Base-by-base conservation (phyloP, 1,284 basidiomycete species). In the Phellopilus nigrolimitatus region DNA sequence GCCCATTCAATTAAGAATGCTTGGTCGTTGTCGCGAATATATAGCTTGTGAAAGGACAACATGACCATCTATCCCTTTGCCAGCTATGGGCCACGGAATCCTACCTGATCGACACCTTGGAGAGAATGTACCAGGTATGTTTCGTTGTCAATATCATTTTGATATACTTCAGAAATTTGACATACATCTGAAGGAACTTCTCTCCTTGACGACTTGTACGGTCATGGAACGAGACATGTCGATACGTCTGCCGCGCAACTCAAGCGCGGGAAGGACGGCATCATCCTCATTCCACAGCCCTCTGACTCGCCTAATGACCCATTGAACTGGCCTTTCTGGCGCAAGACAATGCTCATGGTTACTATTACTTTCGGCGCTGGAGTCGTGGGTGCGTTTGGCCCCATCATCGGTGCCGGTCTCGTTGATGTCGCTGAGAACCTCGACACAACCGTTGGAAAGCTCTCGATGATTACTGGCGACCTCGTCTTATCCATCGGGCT, bases 241-340 rank as follows among this genome's bases (percentile, higher is more conserved):
- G 39, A 49, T 15, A 28, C 46, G 19, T 40, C 33, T 3, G 41
- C 28, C 10, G 25, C 50, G 2, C 19, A 50, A 33, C 30, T 58
- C 13, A 58, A 56, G 39, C 57, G 57, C 15, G 46, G 33, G n/a
- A 58, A 56, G 36, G 37, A 54, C 15, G 57, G 57, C 31, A 56
- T 58, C 37, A 56, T 59, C 17, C 58, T 61, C 24, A 54, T 61
- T 33, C 59, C 59, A 13, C 58, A 59, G 45, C 59, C 58, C 21
- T 56, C 54, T 9, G 56, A 57, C 27, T 58, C 59, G 13, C 56
- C 56, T 12, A 59, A 58, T 42, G 59, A 60, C 34, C 59, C 59
- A 1, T 38, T 60, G 24, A 59, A 61, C 39, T 61, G 59, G 59
- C 59, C 58, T 7, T 37, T 33, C 17, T 61, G 58, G 58, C 59